phyloP scores from a whole-genome alignment of 2,329 filamentous ascomycete species.

The Xylariales sp. region DNA sequence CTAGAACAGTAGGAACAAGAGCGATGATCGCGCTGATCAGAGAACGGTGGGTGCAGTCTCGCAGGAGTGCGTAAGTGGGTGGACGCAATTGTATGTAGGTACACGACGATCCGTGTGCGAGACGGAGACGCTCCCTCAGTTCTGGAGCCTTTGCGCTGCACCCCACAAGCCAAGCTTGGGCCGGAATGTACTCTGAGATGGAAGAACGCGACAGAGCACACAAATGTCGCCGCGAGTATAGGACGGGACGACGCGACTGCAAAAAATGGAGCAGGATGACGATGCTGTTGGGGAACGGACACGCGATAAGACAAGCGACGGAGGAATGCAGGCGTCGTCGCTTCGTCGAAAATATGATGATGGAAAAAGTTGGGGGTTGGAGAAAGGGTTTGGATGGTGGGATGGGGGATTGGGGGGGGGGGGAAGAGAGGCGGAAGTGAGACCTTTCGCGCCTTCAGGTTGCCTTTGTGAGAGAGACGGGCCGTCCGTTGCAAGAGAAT shows the following conservation, averaged over 20 bases:
- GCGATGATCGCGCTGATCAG: constrained; percentile 27
- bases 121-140: no score
- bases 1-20: constrained; percentile 5
- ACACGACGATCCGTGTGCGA: not conserved
- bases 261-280: constrained; percentile 8
- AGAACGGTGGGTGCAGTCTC: constrained; percentile 14
- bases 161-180: no score
- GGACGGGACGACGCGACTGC: not conserved
- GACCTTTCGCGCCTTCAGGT: constrained; percentile 14
- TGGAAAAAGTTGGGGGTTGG: constrained; percentile 17
- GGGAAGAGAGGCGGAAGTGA: constrained; percentile 12
- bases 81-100: constrained; percentile 5
- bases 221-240: no score
- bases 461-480: not conserved
- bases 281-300: constrained; percentile 8
- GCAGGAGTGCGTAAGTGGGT: constrained; percentile 15
- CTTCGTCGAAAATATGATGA: constrained; percentile 11
- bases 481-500: not conserved
- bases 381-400: constrained; percentile 16
- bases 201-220: constrained; percentile 14
- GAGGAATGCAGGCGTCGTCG: constrained; percentile 21
- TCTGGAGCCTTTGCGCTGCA: no score
- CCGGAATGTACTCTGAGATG: no score
- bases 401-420: constrained; percentile 12
- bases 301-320: constrained; percentile 22